Conservation (phyloP, 1,139 yeast genomes). For the Blastobotrys raffinosifermentans region DNA sequence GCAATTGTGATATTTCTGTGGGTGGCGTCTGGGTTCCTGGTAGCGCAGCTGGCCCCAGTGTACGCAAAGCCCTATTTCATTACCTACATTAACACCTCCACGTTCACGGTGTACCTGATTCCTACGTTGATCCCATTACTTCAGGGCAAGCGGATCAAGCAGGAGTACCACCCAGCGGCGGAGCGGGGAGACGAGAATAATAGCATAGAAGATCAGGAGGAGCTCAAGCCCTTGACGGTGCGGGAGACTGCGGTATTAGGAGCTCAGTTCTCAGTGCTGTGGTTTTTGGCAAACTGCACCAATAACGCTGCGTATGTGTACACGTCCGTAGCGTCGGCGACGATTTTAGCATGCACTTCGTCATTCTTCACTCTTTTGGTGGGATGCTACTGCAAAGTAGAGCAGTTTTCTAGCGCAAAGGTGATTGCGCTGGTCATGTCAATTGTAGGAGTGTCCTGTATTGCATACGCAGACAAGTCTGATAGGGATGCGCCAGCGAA, state of each 20-base stretch:
- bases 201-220: not conserved
- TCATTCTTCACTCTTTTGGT: conserved; percentile 84
- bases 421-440: conserved; percentile 64
- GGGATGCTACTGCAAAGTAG: conserved; percentile 72
- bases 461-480: conserved; percentile 50
- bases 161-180: not conserved
- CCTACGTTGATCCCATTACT: conserved; percentile 38
- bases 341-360: conserved; percentile 84
- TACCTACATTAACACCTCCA: conserved; percentile 84
- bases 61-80: conserved; percentile 91
- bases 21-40: conserved; percentile 81
- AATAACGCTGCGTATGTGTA: conserved; percentile 82
- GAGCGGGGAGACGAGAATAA: not conserved
- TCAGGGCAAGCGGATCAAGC: not conserved
- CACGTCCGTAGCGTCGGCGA: conserved; percentile 90
- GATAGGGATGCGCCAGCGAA: conserved; percentile 32
- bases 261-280: conserved; percentile 72
- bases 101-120: conserved; percentile 69
- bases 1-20: conserved; percentile 74
- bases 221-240: conserved; percentile 21
- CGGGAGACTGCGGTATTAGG: conserved; percentile 47
- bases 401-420: conserved; percentile 58
- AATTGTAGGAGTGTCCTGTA: conserved; percentile 71
- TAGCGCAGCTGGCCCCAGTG: conserved; percentile 48
- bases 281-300: conserved; percentile 86